Conservation (phyloP, 2,329 filamentous ascomycete species). For the Allantophomopsis cytisporea region DNA sequence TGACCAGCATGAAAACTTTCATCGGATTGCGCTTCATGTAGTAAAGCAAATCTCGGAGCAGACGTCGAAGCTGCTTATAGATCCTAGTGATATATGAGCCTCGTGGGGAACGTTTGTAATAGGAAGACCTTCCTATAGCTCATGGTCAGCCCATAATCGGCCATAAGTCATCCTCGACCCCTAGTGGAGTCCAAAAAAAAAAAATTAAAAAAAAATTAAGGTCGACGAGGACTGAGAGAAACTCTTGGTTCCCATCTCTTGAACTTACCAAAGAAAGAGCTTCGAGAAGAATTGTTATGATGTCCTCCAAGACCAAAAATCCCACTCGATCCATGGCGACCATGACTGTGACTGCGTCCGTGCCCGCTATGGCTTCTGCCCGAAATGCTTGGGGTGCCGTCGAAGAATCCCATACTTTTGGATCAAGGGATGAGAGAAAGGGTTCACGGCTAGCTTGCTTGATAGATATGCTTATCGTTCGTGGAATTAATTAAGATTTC, state of each 20-base stretch:
- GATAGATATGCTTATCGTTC: no score
- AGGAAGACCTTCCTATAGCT: slow-evolving; percentile 30
- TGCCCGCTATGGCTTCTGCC: slow-evolving; percentile 10
- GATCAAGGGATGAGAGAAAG: no score
- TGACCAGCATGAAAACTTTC: slow-evolving; percentile 76
- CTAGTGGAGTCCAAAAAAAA: slow-evolving; percentile 16
- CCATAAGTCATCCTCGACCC: no score
- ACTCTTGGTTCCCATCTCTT: background rate
- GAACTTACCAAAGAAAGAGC: background rate
- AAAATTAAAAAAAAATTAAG: slow-evolving; percentile 1
- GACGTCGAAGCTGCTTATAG: slow-evolving; percentile 61
- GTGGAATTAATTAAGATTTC: no score
- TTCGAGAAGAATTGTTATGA: background rate
- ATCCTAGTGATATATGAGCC: slow-evolving; percentile 63
- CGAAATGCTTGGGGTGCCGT: slow-evolving; percentile 21
- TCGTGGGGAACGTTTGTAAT: slow-evolving; percentile 74
- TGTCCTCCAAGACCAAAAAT: slow-evolving; percentile 1
- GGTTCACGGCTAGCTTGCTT: no score
- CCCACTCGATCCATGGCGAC: background rate
- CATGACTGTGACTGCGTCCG: slow-evolving; percentile 3
- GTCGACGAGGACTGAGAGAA: background rate
- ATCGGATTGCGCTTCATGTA: slow-evolving; percentile 75
- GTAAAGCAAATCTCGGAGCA: slow-evolving; percentile 67
- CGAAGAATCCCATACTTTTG: slow-evolving; percentile 29
- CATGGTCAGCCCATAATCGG: background rate